phyloP scores from a whole-genome alignment of 2,329 filamentous ascomycete species.

The Orbilia brochopaga region DNA sequence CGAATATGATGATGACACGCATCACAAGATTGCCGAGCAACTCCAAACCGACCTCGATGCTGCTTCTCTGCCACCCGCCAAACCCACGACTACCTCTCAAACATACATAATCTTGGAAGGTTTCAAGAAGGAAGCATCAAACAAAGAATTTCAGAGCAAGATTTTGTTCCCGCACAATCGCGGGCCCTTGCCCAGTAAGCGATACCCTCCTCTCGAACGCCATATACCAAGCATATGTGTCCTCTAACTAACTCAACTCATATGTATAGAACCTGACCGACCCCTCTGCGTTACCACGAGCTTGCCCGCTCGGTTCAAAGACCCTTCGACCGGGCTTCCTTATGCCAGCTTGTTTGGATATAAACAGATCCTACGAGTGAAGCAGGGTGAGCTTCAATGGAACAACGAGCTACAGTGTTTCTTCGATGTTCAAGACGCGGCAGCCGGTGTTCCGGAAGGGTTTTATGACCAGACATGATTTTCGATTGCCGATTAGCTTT shows the following conservation, averaged over 20 bases:
- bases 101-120: conserved; percentile 64
- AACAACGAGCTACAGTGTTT: conserved; percentile 81
- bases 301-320: conserved; percentile 78
- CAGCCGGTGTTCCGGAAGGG: conserved; percentile 77
- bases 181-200: conserved; percentile 62
- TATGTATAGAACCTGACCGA: conserved; percentile 54
- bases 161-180: conserved; percentile 66
- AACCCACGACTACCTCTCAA: conserved; percentile 20
- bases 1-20: conserved; percentile 33
- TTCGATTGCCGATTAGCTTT: conserved; percentile 4
- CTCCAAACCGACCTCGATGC: conserved; percentile 43
- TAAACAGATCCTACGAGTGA: conserved; percentile 76
- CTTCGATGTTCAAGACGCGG: conserved; percentile 73
- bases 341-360: conserved; percentile 83
- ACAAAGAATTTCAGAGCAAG: conserved; percentile 64
- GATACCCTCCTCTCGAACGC: conserved; percentile 16
- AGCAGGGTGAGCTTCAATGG: conserved; percentile 78
- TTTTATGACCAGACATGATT: conserved; percentile 62
- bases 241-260: conserved; percentile 46
- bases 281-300: conserved; percentile 80
- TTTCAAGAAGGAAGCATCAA: conserved; percentile 63
- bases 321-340: conserved; percentile 80
- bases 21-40: conserved; percentile 40
- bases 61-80: conserved; percentile 20
- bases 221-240: conserved; percentile 1